These are phyloP conservation scores for Rhododendron ferrugineum DNA, from an alignment of 148 eudicot species.

Conservation along the genomic window DNA sequence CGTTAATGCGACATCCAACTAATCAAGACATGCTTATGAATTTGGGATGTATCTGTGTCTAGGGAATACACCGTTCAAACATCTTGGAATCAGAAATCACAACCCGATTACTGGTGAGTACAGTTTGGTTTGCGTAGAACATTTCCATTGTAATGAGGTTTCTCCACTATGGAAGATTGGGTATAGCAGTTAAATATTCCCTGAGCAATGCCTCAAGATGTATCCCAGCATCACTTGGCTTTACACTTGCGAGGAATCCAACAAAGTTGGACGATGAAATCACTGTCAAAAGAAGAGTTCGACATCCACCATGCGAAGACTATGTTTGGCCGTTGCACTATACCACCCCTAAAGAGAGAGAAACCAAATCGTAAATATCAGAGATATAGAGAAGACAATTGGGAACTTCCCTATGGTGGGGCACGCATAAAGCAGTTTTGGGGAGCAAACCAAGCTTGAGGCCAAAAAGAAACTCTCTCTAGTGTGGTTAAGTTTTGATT, in stretches of 20 bases:
- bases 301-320: background rate
- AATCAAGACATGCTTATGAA: background rate
- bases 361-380: background rate
- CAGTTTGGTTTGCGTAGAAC: background rate
- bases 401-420: background rate
- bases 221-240: background rate
- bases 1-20: background rate
- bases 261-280: background rate
- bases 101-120: background rate
- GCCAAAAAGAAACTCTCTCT: background rate
- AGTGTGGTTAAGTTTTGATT: background rate
- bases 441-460: background rate
- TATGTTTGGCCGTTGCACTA: background rate
- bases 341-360: background rate
- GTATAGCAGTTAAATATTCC: background rate
- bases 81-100: background rate
- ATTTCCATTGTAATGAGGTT: background rate
- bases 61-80: background rate
- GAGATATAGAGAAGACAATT: background rate
- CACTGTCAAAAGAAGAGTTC: background rate
- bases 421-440: background rate
- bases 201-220: background rate
- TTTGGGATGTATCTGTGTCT: background rate
- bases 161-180: background rate
- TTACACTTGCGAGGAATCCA: background rate